Percentiles rank a stretch among this genome's conserved stretches.
phyloP scores from a whole-genome alignment of 345 rosid species.

The Salix viminalis region DNA sequence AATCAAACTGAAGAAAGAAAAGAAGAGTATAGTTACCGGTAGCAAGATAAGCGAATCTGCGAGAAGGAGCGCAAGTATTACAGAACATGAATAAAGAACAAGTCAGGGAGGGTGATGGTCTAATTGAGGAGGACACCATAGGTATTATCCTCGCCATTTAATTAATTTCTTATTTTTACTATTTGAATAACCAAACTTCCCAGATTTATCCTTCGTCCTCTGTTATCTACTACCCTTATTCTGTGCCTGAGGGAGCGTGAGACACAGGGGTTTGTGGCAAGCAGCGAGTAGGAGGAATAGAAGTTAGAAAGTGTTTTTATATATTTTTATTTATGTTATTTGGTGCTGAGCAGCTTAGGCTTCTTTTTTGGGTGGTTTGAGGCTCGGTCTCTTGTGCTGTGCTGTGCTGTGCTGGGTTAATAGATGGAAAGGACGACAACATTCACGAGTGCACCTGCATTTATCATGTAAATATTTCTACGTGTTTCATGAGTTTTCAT shows the following conservation, averaged over 20 bases:
- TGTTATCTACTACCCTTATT: background rate
- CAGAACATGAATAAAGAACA: constrained; percentile 39
- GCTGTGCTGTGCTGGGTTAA: too few species aligned
- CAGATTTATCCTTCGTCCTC: background rate
- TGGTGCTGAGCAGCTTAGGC: too few species aligned
- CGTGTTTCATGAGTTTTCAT: too few species aligned
- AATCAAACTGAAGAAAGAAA: background rate
- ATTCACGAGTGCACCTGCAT: too few species aligned
- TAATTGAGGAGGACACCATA: constrained; percentile 77
- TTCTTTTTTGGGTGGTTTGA: too few species aligned
- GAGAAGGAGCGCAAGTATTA: constrained; percentile 38
- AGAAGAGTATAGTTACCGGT: constrained; percentile 29
- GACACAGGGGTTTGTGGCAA: background rate
- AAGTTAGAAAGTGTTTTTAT: background rate
- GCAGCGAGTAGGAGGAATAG: background rate
- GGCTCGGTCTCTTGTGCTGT: too few species aligned
- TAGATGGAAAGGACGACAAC: too few species aligned
- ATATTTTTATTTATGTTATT: background rate
- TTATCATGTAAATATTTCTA: too few species aligned
- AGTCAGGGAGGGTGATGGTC: constrained; percentile 44
- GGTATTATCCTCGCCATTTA: constrained; percentile 55
- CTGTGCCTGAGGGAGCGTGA: background rate
- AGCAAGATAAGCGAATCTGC: constrained; percentile 40
- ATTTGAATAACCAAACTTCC: background rate
- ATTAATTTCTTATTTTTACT: background rate